These are phyloP conservation scores for Amyloporia xantha DNA, from an alignment of 768 basidiomycete species.

Conservation along the genomic window DNA sequence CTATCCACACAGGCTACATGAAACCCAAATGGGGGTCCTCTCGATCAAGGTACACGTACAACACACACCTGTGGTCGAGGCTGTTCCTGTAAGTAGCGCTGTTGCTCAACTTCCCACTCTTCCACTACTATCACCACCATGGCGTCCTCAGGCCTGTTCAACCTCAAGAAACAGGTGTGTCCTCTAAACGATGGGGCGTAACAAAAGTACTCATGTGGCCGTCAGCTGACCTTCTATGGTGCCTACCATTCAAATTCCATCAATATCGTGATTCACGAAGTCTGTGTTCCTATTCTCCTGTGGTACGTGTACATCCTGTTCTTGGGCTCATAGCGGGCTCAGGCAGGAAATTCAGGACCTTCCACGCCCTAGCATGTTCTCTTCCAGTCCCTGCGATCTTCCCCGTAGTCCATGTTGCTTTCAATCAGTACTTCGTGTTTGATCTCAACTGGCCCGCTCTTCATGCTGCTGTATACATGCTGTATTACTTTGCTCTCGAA, in stretches of 20 bases:
- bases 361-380: conserved; percentile 41
- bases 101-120: too few species aligned
- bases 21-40: too few species aligned
- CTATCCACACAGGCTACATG: too few species aligned
- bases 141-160: conserved; percentile 38
- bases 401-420: conserved; percentile 41
- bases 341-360: too few species aligned
- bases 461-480: conserved; percentile 48
- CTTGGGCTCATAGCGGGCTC: too few species aligned
- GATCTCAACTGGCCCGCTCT: conserved; percentile 65
- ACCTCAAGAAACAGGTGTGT: conserved; percentile 64
- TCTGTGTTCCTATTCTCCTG: conserved; percentile 77
- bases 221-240: conserved; percentile 88
- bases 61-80: too few species aligned
- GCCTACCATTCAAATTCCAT: conserved; percentile 82
- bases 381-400: conserved; percentile 48
- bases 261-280: conserved; percentile 81
- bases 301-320: too few species aligned
- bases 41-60: too few species aligned
- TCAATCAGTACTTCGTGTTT: conserved; percentile 61
- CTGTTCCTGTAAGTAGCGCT: too few species aligned
- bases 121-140: too few species aligned
- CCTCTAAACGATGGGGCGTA: not conserved
- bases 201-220: conserved; percentile 2
- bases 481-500: conserved; percentile 79